Evolutionary conservation across 805 yeast species (phyloP).

Genomic region (Scheffersomyces ergatensis): DNA sequence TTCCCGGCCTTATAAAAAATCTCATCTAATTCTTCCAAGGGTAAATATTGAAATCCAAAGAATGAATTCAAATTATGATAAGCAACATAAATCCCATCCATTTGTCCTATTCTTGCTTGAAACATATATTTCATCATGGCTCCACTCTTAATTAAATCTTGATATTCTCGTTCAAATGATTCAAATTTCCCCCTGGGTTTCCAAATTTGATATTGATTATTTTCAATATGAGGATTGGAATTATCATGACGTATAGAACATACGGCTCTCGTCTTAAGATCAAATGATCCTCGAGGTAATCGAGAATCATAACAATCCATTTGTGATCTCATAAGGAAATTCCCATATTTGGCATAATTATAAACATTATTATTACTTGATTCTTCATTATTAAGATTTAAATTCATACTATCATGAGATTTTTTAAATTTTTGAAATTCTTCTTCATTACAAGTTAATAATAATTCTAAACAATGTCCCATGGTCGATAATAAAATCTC

Average conservation of each 20-base stretch:
- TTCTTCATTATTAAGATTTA: not conserved
- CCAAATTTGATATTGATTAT: conserved; percentile 66
- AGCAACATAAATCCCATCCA: conserved; percentile 95
- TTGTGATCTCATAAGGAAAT: conserved; percentile 84
- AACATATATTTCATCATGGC: conserved; percentile 80
- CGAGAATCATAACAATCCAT: conserved; percentile 76
- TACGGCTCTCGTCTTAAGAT: conserved; percentile 87
- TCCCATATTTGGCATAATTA: conserved; percentile 69
- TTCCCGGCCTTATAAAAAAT: conserved; percentile 21
- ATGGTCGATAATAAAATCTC: conserved; percentile 68
- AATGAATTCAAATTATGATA: conserved; percentile 79
- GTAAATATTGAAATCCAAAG: conserved; percentile 89
- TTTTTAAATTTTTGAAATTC: conserved; percentile 43
- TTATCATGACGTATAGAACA: conserved; percentile 81
- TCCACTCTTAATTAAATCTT: conserved; percentile 67
- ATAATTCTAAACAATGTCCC: conserved; percentile 78
- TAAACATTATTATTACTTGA: conserved; percentile 36
- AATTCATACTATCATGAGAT: conserved; percentile 9
- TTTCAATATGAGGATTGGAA: conserved; percentile 50
- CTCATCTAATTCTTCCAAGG: conserved; percentile 67
- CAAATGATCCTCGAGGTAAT: conserved; percentile 88
- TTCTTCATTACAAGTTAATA: conserved; percentile 60
- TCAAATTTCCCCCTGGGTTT: conserved; percentile 64
- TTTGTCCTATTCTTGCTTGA: conserved; percentile 92
- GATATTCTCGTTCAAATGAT: conserved; percentile 78